Evolutionary conservation across 2,329 filamentous ascomycete species (phyloP).

Genomic region (Geosmithia putterillii): DNA sequence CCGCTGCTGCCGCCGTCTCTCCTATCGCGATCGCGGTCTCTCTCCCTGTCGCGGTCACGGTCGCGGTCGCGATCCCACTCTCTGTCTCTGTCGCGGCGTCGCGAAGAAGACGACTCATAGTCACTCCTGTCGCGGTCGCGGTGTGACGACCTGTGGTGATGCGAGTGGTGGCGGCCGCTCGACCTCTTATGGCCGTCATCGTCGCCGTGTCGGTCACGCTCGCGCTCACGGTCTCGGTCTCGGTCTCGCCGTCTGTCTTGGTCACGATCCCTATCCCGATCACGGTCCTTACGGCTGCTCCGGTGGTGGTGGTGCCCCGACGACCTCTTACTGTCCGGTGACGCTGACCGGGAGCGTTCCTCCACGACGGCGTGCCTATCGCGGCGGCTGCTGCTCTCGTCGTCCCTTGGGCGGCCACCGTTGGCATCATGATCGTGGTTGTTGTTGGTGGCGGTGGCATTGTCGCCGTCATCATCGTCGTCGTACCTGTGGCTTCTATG

Average conservation of each 20-base stretch:
- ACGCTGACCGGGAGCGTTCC: conserved; percentile 53
- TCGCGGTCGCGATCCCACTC: conserved; percentile 15
- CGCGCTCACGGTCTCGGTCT: conserved; percentile 35
- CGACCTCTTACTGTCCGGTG: conserved; percentile 44
- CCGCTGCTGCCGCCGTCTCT: conserved; percentile 10
- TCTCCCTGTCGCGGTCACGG: conserved; percentile 19
- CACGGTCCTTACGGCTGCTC: conserved; percentile 45
- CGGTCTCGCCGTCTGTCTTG: conserved; percentile 22
- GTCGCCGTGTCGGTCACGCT: conserved; percentile 28
- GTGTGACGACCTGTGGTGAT: conserved; percentile 14
- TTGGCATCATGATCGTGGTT: conserved; percentile 39
- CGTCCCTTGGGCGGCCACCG: conserved; percentile 19
- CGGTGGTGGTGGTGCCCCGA: conserved; percentile 34
- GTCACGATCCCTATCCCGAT: conserved; percentile 29
- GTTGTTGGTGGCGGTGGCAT: conserved; percentile 34
- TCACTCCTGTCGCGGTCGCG: conserved; percentile 30
- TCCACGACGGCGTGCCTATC: conserved; percentile 13
- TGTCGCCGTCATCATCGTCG: conserved; percentile 20
- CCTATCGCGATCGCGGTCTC: conserved; percentile 17
- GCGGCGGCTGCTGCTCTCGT: conserved; percentile 14
- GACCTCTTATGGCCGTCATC: conserved; percentile 29
- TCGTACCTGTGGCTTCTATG: conserved; percentile 23
- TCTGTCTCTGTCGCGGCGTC: conserved; percentile 21
- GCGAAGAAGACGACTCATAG: conserved; percentile 13
- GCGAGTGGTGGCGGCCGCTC: conserved; percentile 18